A percentile compares a stretch with the other conserved stretches of the same genome.
Evolutionary conservation across 352 stramenopile species (phyloP).

Genomic region (Phytophthora fragariae): DNA sequence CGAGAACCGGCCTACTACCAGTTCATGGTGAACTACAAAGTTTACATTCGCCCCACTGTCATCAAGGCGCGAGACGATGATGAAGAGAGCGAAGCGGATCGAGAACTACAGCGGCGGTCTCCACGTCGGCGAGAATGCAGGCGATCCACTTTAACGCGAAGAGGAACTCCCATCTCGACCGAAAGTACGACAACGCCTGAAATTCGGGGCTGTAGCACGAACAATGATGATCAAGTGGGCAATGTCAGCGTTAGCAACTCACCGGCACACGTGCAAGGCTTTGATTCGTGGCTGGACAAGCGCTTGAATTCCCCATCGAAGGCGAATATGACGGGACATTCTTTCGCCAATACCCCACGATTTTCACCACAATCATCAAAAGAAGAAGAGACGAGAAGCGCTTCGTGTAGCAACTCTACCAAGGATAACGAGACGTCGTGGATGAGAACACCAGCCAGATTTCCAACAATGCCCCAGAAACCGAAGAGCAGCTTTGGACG

Average conservation of each 20-base stretch:
- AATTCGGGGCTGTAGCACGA: slow-evolving; percentile 3
- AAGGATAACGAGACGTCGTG: neutral
- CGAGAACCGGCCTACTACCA: slow-evolving; percentile 55
- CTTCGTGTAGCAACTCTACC: neutral
- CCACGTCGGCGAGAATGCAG: slow-evolving; percentile 12
- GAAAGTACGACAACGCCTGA: neutral
- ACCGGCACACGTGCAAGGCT: slow-evolving; percentile 41
- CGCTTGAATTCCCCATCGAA: slow-evolving; percentile 22
- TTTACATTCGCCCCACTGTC: slow-evolving; percentile 37
- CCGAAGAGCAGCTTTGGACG: slow-evolving; percentile 43
- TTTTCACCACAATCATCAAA: slow-evolving; percentile 23
- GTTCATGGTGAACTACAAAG: slow-evolving; percentile 70
- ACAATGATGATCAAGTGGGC: neutral
- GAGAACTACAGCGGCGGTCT: slow-evolving; percentile 17
- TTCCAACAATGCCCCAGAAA: slow-evolving; percentile 9
- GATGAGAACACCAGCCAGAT: neutral
- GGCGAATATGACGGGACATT: slow-evolving; percentile 6
- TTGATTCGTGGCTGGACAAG: slow-evolving; percentile 53
- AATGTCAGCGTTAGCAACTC: slow-evolving; percentile 3
- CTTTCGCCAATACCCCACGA: slow-evolving; percentile 12
- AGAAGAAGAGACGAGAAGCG: slow-evolving; percentile 22
- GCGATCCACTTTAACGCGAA: slow-evolving; percentile 10
- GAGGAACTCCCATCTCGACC: neutral
- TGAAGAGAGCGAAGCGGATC: slow-evolving; percentile 14
- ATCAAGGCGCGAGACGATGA: slow-evolving; percentile 4